Percentiles rank a stretch among this genome's conserved stretches.
These are phyloP conservation scores for Cladorrhinum samala DNA, from an alignment of 495 filamentous ascomycete genomes.

Conservation along the genomic window DNA sequence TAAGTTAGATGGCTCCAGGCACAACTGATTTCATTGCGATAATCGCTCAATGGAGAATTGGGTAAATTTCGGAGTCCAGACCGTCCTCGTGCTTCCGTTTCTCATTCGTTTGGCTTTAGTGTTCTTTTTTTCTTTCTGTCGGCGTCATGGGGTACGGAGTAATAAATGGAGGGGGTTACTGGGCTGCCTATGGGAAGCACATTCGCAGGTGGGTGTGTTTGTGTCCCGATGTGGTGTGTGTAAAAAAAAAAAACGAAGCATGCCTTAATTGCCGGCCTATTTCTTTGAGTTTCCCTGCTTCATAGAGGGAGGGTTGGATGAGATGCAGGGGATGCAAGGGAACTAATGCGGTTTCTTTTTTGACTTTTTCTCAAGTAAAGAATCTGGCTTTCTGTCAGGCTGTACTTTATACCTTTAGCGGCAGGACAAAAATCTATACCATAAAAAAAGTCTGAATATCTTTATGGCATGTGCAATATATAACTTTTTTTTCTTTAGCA, in stretches of 20 bases:
- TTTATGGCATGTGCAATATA: too few species aligned
- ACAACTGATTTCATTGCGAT: too few species aligned
- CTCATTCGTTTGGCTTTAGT: not conserved
- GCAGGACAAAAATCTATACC: too few species aligned
- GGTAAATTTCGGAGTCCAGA: too few species aligned
- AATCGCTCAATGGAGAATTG: too few species aligned
- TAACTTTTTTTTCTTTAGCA: too few species aligned
- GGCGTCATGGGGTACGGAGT: not conserved
- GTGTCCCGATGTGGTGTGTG: slow-evolving; percentile 5
- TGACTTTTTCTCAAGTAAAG: not conserved
- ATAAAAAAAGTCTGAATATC: too few species aligned
- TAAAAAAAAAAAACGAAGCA: slow-evolving; percentile 2
- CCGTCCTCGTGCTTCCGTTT: not conserved
- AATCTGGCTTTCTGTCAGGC: too few species aligned
- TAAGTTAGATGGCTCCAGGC: too few species aligned
- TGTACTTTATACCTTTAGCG: too few species aligned
- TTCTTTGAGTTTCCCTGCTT: not conserved
- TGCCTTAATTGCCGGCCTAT: not conserved
- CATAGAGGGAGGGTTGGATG: not conserved
- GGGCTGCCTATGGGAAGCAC: not conserved
- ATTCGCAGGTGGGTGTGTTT: not conserved
- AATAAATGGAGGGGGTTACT: not conserved
- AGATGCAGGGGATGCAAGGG: not conserved
- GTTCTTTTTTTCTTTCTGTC: not conserved
- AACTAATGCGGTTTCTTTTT: not conserved